Evolutionary conservation across 2,329 filamentous ascomycete species (phyloP).

Genomic region (Sarocladiaceae sp.): DNA sequence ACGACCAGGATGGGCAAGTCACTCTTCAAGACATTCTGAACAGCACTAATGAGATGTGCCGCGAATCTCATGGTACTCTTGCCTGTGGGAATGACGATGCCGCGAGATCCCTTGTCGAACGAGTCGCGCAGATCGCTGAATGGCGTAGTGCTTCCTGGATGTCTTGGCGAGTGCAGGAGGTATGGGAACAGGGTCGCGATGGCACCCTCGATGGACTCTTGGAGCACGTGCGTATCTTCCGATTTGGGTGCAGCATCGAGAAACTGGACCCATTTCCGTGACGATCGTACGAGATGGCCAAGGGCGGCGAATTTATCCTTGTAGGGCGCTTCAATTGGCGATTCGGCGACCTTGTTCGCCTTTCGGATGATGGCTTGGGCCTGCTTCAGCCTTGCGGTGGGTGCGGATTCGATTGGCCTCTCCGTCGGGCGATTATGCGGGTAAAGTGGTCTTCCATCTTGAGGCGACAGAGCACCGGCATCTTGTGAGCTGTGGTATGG

Average conservation of each 20-base stretch:
- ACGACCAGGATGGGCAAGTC: slow-evolving; percentile 30
- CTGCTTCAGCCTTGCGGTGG: background rate
- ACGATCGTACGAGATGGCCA: slow-evolving; percentile 22
- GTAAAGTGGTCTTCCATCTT: background rate
- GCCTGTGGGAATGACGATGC: slow-evolving; percentile 31
- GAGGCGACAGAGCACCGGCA: background rate
- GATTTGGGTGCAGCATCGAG: background rate
- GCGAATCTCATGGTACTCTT: slow-evolving; percentile 26
- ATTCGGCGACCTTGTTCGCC: background rate
- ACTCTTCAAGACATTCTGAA: slow-evolving; percentile 25
- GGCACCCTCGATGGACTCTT: slow-evolving; percentile 10
- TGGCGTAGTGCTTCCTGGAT: slow-evolving; percentile 8
- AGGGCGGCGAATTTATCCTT: slow-evolving; percentile 27
- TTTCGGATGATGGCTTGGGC: background rate
- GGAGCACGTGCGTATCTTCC: slow-evolving; percentile 9
- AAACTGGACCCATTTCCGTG: slow-evolving; percentile 17
- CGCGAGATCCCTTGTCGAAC: slow-evolving; percentile 18
- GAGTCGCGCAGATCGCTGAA: slow-evolving; percentile 17
- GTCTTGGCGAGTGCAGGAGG: slow-evolving; percentile 14
- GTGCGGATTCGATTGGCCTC: background rate
- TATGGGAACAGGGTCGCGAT: slow-evolving; percentile 21
- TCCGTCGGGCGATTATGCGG: background rate
- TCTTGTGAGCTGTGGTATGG: background rate
- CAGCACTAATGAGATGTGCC: slow-evolving; percentile 28
- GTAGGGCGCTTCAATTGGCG: slow-evolving; percentile 23